Conservation (phyloP, 78 protist species). For the Dictyostelium firmibasis region DNA sequence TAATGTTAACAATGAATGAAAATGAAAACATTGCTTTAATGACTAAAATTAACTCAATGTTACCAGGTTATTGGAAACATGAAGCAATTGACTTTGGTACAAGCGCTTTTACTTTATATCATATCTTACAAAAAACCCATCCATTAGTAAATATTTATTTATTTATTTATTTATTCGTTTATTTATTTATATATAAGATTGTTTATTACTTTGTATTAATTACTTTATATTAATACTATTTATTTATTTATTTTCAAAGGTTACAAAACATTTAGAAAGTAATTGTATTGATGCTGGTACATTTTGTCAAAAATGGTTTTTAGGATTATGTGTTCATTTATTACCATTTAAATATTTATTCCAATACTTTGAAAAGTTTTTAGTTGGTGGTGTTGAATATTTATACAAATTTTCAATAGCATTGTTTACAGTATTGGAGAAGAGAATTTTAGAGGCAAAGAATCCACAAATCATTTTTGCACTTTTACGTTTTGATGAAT, state of each 20-base stretch:
- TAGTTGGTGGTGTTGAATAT: constrained; percentile 26
- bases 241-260: background rate
- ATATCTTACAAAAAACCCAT: background rate
- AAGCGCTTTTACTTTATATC: constrained; percentile 19
- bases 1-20: constrained; percentile 35
- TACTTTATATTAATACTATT: background rate
- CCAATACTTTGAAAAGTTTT: constrained; percentile 25
- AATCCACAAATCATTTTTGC: background rate
- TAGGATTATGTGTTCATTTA: constrained; percentile 54
- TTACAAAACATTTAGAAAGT: constrained; percentile 9
- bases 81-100: constrained; percentile 58
- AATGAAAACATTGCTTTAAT: constrained; percentile 27
- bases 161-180: background rate
- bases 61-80: constrained; percentile 65
- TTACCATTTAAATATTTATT: constrained; percentile 51
- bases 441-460: constrained; percentile 6
- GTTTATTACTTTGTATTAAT: no score
- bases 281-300: constrained; percentile 43
- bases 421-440: background rate
- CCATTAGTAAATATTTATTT: background rate
- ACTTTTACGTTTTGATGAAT: background rate
- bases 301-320: constrained; percentile 60
- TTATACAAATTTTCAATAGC: constrained; percentile 8
- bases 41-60: constrained; percentile 31
- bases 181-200: background rate